Evolutionary conservation across 2,329 filamentous ascomycete species (phyloP), one percentile per base, ranked within the genome.

Genomic region (Alternaria angustiovoidea): DNA sequence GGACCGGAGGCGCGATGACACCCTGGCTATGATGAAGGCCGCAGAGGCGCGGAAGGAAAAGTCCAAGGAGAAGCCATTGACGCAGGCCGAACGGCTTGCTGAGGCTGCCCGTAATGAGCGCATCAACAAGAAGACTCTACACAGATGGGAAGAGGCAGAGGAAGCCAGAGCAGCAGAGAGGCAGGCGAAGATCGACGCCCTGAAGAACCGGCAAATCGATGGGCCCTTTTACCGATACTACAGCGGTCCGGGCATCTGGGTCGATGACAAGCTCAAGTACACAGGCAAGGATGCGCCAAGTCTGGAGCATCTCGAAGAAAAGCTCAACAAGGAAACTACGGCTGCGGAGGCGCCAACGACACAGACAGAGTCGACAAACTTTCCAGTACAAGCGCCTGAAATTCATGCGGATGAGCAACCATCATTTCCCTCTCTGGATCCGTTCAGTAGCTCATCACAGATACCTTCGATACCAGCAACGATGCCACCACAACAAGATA

Each of bases 81-180:
- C 93, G 6, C 94, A 97, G 78, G 92, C 88, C 44, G 90, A 98
- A 76, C 87, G 93, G 38, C 84, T 97, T 28, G 89, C 88, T 28
- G 92, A 96, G 78, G 94, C 94, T 1, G 92, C 90, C 18, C 82
- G 89, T 53, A 89, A 96, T 7, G 95, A 98, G 79, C 90, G 91
- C 78, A 85, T 89, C 70, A 97, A 99, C 78, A 87, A 90, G 68
- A 96, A 92, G 84, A 98, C 91, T 78, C 81, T 97, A 73, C 97
- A 94, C 74, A 86, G 92, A 57, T 98, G 94, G 94, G 94, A 98
- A 78, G 91, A 93, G 77, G 92, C 93, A 7, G 95, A 99, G 80
- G 93, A 93, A 79, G 89, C 91, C 75, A 88, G 94, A 59, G 91
- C 94, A 67, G 92, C 94, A 70, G 91, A 96, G 73, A 87, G 94